Percentiles rank a stretch among this genome's conserved stretches.
These are phyloP conservation scores for Tubosaeta sp. DNA, from an alignment of 768 basidiomycete species.

Conservation along the genomic window DNA sequence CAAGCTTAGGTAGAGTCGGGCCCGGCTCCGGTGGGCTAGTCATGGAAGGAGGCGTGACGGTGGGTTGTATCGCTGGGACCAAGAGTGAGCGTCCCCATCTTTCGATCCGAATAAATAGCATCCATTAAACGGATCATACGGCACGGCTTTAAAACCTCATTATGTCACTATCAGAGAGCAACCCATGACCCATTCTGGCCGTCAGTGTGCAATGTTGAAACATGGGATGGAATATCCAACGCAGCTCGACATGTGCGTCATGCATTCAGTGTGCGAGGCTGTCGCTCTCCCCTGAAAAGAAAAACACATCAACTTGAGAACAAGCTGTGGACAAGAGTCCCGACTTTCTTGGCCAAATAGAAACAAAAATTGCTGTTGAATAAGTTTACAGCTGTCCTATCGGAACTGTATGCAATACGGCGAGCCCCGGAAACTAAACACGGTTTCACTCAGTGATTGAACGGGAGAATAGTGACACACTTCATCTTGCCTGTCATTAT, in stretches of 20 bases:
- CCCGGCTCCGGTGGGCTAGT: background rate
- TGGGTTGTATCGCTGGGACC: background rate
- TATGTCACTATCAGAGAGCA: background rate
- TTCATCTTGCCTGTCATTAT: no score
- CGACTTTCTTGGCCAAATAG: no score
- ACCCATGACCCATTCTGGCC: background rate
- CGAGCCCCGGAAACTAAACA: no score
- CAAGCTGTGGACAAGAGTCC: no score
- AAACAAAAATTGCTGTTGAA: no score
- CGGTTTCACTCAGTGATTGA: no score
- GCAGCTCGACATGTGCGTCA: background rate
- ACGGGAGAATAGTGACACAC: no score
- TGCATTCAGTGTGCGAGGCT: background rate
- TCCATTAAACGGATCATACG: background rate
- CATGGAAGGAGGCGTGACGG: background rate
- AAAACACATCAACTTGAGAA: background rate
- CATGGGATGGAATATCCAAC: background rate
- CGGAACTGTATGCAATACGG: no score
- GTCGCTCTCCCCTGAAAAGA: background rate
- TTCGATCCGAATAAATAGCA: background rate
- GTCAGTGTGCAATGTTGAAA: background rate
- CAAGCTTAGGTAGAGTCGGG: background rate
- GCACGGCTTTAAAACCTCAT: background rate
- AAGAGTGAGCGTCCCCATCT: background rate
- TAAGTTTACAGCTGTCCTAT: no score